Evolutionary conservation across 2,329 filamentous ascomycete species (phyloP).

Genomic region (Fusarium decemcellulare): DNA sequence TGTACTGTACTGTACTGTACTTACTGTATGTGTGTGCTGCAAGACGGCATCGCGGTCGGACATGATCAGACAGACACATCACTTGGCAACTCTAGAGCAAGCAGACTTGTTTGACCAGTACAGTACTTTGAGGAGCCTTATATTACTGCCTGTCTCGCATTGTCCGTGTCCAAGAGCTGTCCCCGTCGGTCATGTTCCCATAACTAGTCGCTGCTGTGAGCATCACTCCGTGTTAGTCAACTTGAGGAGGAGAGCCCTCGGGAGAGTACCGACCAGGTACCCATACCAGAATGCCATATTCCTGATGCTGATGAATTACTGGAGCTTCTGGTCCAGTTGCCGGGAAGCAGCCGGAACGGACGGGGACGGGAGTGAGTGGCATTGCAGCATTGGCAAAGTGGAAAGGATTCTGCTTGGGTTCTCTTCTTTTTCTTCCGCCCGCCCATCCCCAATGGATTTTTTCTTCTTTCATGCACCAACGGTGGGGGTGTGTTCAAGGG

Average conservation of each 20-base stretch:
- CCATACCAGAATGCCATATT: slow-evolving; percentile 12
- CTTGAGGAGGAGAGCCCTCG: slow-evolving; percentile 3
- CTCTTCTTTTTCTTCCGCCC: slow-evolving; percentile 30
- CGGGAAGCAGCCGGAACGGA: slow-evolving; percentile 37
- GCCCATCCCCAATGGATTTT: slow-evolving; percentile 47
- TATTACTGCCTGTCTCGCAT: slow-evolving; percentile 9
- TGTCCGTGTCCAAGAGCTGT: neutral
- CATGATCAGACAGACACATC: neutral
- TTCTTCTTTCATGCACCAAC: slow-evolving; percentile 34
- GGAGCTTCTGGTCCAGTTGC: slow-evolving; percentile 7
- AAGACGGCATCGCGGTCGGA: neutral
- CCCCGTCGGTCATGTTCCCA: neutral
- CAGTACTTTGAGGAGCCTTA: neutral
- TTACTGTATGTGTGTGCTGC: neutral
- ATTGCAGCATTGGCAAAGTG: slow-evolving; percentile 20
- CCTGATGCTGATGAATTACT: neutral
- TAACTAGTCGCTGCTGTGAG: neutral
- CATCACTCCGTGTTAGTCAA: slow-evolving; percentile 13
- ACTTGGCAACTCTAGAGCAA: slow-evolving; percentile 2
- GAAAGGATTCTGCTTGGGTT: slow-evolving; percentile 19
- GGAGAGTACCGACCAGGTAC: slow-evolving; percentile 24
- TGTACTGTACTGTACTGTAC: too few species aligned
- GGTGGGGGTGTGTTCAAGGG: slow-evolving; percentile 32
- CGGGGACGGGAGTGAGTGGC: slow-evolving; percentile 19
- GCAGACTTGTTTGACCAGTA: neutral